These are phyloP conservation scores for Yamadazyma siamensis DNA, from an alignment of 1,139 yeast genomes.

Conservation along the genomic window DNA sequence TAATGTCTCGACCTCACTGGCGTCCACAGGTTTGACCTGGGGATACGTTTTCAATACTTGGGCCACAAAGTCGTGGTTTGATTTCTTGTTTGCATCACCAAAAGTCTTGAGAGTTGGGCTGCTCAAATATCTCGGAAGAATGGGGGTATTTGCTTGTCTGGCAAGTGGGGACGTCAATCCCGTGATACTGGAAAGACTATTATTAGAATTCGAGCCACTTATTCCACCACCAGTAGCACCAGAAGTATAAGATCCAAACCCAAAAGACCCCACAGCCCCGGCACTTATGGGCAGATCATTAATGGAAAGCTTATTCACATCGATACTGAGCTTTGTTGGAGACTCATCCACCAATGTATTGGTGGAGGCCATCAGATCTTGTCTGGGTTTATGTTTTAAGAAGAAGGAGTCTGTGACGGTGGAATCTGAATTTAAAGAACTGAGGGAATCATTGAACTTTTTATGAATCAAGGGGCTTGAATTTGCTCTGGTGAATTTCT, in stretches of 20 bases:
- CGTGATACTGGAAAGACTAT: neutral
- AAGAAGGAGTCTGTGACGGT: constrained; percentile 15
- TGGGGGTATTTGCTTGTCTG: neutral
- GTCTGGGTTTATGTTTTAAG: constrained; percentile 10
- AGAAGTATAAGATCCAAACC: constrained; percentile 1
- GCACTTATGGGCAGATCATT: constrained; percentile 13
- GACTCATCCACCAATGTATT: constrained; percentile 25
- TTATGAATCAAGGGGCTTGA: constrained; percentile 7
- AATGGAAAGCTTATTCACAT: constrained; percentile 13
- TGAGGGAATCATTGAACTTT: constrained; percentile 15
- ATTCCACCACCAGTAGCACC: neutral
- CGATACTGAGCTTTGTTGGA: constrained; percentile 9
- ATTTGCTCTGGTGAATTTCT: constrained; percentile 2
- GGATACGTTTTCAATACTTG: constrained; percentile 8
- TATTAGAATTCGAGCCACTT: neutral
- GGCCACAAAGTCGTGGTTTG: constrained; percentile 9
- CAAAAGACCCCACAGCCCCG: too few relatives aligned
- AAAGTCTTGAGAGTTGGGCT: constrained; percentile 13
- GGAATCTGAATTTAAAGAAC: constrained; percentile 19
- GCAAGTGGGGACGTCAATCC: neutral
- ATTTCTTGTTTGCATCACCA: constrained; percentile 5
- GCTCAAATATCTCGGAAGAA: constrained; percentile 9
- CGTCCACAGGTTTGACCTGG: constrained; percentile 6
- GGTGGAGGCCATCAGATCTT: constrained; percentile 17
- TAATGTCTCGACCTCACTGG: constrained; percentile 4